Percentiles rank a stretch among this genome's conserved stretches.
These are phyloP conservation scores for Truncatella angustata DNA, from an alignment of 2,329 filamentous ascomycete genomes.

Conservation along the genomic window DNA sequence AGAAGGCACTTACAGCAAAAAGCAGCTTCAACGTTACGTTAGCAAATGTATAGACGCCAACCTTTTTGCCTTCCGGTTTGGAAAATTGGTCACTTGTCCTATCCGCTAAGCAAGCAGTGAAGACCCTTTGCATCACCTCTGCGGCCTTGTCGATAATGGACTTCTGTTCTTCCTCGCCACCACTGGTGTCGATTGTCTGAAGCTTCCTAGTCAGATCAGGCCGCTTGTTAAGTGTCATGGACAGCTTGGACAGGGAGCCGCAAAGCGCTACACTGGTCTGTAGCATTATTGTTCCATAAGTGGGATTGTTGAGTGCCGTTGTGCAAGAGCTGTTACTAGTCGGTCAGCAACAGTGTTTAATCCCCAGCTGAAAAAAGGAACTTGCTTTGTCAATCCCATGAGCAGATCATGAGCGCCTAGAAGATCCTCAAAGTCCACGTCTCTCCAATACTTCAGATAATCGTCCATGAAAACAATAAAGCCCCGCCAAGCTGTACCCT, in stretches of 20 bases:
- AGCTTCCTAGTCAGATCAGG: slow-evolving; percentile 73
- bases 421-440: slow-evolving; percentile 74
- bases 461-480: slow-evolving; percentile 78
- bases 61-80: slow-evolving; percentile 77
- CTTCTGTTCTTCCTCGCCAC: slow-evolving; percentile 69
- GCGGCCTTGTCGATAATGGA: slow-evolving; percentile 83
- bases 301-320: slow-evolving; percentile 75
- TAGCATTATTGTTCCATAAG: slow-evolving; percentile 77
- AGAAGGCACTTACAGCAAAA: slow-evolving; percentile 61
- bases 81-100: slow-evolving; percentile 65
- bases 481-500: slow-evolving; percentile 68
- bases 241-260: slow-evolving; percentile 75
- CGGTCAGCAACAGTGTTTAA: slow-evolving; percentile 3
- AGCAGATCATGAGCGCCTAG: slow-evolving; percentile 73
- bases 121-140: slow-evolving; percentile 86
- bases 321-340: slow-evolving; percentile 67
- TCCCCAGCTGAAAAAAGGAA: slow-evolving; percentile 11
- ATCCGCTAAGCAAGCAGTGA: slow-evolving; percentile 85
- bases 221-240: slow-evolving; percentile 77
- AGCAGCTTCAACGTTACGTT: slow-evolving; percentile 87
- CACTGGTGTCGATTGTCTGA: slow-evolving; percentile 51
- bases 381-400: slow-evolving; percentile 72
- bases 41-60: slow-evolving; percentile 87
- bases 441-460: slow-evolving; percentile 78
- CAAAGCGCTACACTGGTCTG: slow-evolving; percentile 82